Conservation (phyloP, 331 rosid genomes). For the Malus hybrid region DNA sequence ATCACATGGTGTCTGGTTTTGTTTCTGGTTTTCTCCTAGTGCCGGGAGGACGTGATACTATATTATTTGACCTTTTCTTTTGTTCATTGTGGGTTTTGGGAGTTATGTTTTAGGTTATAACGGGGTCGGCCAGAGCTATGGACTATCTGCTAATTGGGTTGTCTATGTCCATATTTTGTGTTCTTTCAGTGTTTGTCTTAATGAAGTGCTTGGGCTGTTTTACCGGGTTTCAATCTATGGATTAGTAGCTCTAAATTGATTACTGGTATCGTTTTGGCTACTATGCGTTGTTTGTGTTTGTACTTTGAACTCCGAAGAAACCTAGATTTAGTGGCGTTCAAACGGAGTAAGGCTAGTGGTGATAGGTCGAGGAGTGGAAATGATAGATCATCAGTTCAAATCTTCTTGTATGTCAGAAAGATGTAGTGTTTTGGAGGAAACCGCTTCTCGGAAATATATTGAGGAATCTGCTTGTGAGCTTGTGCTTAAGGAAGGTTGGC, state of each 20-base stretch:
- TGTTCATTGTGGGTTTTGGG: slow-evolving; percentile 57
- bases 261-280: background rate
- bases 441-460: too few species aligned
- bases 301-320: too few species aligned
- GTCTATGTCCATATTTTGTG: slow-evolving; percentile 65
- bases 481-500: too few species aligned
- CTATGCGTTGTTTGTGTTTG: background rate
- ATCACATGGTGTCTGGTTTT: slow-evolving; percentile 37
- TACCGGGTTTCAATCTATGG: slow-evolving; percentile 7
- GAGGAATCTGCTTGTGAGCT: too few species aligned
- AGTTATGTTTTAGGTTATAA: slow-evolving; percentile 48
- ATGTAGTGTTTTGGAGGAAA: too few species aligned
- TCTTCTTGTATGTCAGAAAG: too few species aligned
- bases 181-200: slow-evolving; percentile 36
- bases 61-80: slow-evolving; percentile 52
- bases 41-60: slow-evolving; percentile 46
- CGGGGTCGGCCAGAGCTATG: slow-evolving; percentile 35
- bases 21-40: slow-evolving; percentile 41
- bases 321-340: too few species aligned
- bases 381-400: too few species aligned
- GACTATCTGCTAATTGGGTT: slow-evolving; percentile 64
- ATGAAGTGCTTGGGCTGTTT: slow-evolving; percentile 56
- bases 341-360: too few species aligned
- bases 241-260: background rate
- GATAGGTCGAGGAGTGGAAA: too few species aligned